Evolutionary conservation across 352 stramenopile species (phyloP).

Genomic region (Pythium dissotocum): DNA sequence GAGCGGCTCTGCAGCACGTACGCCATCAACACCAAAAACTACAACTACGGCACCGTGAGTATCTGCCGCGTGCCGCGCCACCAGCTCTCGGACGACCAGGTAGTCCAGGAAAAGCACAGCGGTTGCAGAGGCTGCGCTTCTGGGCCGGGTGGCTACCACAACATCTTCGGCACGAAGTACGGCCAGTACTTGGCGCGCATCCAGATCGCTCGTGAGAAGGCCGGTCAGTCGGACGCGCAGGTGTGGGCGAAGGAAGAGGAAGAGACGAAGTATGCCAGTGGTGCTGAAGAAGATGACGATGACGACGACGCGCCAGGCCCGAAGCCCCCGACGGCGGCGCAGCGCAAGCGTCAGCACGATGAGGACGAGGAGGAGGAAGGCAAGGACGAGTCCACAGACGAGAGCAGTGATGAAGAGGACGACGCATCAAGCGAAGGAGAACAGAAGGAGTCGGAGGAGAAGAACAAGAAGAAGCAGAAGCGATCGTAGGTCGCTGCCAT

Average conservation of each 20-base stretch:
- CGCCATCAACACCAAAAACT: constrained; percentile 99
- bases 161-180: constrained; percentile 99
- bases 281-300: constrained; percentile 45
- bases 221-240: constrained; percentile 34
- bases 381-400: constrained; percentile 17
- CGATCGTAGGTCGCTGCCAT: constrained; percentile 9
- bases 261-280: constrained; percentile 54
- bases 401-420: constrained; percentile 19
- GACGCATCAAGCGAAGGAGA: constrained; percentile 18
- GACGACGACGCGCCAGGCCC: constrained; percentile 36
- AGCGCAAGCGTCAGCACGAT: constrained; percentile 29
- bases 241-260: constrained; percentile 71
- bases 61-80: constrained; percentile 97
- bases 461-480: constrained; percentile 32
- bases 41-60: constrained; percentile 98
- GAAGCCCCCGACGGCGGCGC: constrained; percentile 23
- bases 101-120: constrained; percentile 93
- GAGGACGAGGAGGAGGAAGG: constrained; percentile 10
- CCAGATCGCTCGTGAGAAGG: constrained; percentile 91
- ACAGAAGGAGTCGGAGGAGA: constrained; percentile 24
- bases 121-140: constrained; percentile 97
- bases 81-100: constrained; percentile 89
- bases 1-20: constrained; percentile 98
- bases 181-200: constrained; percentile 97
- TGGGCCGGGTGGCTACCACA: constrained; percentile 90